These are phyloP conservation scores for Rhizopogon vulgaris DNA, from an alignment of 768 basidiomycete genomes.

Conservation along the genomic window DNA sequence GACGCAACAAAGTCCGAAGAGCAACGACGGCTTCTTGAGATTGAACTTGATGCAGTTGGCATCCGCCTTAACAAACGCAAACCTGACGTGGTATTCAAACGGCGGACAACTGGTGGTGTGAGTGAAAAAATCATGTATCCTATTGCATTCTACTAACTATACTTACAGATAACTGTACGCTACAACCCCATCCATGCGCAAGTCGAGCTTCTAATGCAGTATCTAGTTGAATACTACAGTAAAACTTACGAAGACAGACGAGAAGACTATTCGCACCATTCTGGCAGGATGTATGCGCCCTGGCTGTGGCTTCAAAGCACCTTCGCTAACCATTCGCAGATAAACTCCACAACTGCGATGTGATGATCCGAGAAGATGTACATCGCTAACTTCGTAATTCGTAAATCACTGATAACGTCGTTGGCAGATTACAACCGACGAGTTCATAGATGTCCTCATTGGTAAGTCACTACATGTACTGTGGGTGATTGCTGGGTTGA, in stretches of 20 bases:
- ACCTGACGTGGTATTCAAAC: constrained; percentile 95
- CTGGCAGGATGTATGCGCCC: constrained; percentile 70
- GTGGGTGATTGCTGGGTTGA: neutral
- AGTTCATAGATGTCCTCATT: constrained; percentile 97
- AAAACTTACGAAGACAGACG: constrained; percentile 90
- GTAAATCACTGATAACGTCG: constrained; percentile 2
- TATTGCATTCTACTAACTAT: constrained; percentile 4
- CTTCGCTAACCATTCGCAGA: constrained; percentile 36
- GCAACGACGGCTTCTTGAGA: constrained; percentile 81
- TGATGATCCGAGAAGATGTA: constrained; percentile 98
- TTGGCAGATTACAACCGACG: constrained; percentile 82
- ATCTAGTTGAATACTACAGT: constrained; percentile 80
- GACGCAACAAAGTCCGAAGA: constrained; percentile 92
- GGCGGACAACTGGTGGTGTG: constrained; percentile 87
- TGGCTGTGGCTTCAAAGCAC: neutral
- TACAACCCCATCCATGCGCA: constrained; percentile 8
- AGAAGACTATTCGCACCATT: constrained; percentile 90
- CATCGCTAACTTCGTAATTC: constrained; percentile 14
- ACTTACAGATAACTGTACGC: constrained; percentile 60
- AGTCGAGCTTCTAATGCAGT: neutral
- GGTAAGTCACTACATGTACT: constrained; percentile 36
- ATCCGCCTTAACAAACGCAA: constrained; percentile 86
- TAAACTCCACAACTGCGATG: constrained; percentile 90
- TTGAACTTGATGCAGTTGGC: constrained; percentile 94
- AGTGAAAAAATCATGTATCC: constrained; percentile 20